These are phyloP conservation scores for Tillandsia leiboldiana DNA, from an alignment of 176 grass and related monocot genomes.

Conservation along the genomic window DNA sequence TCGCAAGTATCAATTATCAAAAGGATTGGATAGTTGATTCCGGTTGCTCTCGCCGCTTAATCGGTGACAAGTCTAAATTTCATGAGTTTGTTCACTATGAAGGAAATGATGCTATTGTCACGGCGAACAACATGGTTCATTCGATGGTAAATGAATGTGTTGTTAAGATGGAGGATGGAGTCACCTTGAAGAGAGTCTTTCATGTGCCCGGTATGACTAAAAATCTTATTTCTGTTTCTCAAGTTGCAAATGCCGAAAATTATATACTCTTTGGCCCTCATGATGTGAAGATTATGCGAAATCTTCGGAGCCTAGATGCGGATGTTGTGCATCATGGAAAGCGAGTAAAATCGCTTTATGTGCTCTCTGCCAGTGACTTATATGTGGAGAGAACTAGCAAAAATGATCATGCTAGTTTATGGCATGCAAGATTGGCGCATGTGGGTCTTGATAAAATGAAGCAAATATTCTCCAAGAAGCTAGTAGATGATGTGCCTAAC, in stretches of 20 bases:
- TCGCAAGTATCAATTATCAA: not conserved
- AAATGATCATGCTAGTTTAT: not conserved
- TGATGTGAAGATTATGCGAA: not conserved
- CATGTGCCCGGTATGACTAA: too few species aligned
- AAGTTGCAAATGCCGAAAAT: not conserved
- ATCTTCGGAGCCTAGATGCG: too few species aligned
- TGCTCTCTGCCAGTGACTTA: too few species aligned
- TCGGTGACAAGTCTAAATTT: not conserved
- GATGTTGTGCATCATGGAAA: too few species aligned
- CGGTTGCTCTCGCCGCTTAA: not conserved
- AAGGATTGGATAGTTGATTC: not conserved
- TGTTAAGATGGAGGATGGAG: not conserved
- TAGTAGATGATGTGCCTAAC: too few species aligned
- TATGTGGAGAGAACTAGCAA: too few species aligned
- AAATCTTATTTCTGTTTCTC: not conserved
- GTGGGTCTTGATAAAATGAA: not conserved
- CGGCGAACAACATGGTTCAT: not conserved
- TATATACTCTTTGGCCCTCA: not conserved
- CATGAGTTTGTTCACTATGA: not conserved
- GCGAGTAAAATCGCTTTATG: too few species aligned
- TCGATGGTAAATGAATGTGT: not conserved
- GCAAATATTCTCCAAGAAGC: not conserved
- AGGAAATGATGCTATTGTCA: not conserved
- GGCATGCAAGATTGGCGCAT: not conserved
- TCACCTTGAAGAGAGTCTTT: not conserved